Conservation (phyloP, 192 early-diverging fungal species). For the Umbelopsis vinacea region DNA sequence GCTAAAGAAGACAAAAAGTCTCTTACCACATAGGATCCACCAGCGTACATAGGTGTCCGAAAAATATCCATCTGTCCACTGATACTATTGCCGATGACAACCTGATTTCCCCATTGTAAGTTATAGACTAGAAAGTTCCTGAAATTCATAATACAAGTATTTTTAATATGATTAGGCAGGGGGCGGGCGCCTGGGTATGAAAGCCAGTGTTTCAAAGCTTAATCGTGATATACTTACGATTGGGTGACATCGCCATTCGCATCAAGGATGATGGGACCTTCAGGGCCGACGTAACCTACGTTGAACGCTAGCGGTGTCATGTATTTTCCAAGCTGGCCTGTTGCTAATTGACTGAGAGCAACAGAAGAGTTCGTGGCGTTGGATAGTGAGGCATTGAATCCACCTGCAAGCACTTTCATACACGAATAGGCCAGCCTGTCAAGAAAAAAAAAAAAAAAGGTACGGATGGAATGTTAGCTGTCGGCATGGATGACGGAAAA, state of each 20-base stretch:
- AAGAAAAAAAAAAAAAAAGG: background rate
- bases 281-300: constrained; percentile 53
- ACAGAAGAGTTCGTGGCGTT: constrained; percentile 35
- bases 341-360: constrained; percentile 35
- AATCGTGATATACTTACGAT: constrained; percentile 31
- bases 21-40: constrained; percentile 40
- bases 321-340: constrained; percentile 38
- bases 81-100: constrained; percentile 42
- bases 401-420: constrained; percentile 54
- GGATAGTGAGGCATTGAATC: constrained; percentile 43
- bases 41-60: constrained; percentile 47
- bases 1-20: background rate
- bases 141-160: background rate
- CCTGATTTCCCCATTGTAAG: constrained; percentile 39
- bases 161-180: background rate
- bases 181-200: background rate
- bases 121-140: constrained; percentile 55
- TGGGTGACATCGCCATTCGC: constrained; percentile 48
- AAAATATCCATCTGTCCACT: constrained; percentile 43
- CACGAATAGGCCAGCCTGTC: constrained; percentile 54
- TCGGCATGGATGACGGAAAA: too few relatives aligned
- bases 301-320: constrained; percentile 48
- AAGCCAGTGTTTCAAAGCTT: background rate
- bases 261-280: constrained; percentile 52
- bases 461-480: background rate